Evolutionary conservation across 305 asterid species (phyloP).

Genomic region (Fraxinus albicans): DNA sequence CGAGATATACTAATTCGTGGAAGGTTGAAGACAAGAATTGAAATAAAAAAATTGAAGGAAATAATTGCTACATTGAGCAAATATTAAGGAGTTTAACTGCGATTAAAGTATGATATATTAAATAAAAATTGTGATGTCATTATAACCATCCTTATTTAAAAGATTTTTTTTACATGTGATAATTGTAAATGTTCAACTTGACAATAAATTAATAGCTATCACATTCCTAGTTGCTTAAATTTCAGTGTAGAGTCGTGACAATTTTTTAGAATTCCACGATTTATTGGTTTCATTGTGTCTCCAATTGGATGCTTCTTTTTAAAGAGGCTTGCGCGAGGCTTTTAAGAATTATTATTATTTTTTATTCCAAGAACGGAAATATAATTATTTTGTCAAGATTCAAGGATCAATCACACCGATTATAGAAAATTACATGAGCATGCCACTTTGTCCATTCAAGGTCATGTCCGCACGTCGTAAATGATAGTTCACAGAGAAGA

Average conservation of each 20-base stretch:
- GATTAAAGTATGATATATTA: too few relatives aligned
- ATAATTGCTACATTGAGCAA: too few relatives aligned
- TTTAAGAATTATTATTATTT: background rate
- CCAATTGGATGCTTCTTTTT: slow-evolving; percentile 16
- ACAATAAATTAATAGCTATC: background rate
- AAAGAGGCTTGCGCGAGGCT: slow-evolving; percentile 17
- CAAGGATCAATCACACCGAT: background rate
- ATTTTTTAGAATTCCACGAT: slow-evolving; percentile 18
- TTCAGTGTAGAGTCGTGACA: slow-evolving; percentile 3
- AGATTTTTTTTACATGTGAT: background rate
- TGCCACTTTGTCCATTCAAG: background rate
- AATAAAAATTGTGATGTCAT: too few relatives aligned
- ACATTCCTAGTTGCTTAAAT: background rate
- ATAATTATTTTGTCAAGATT: background rate
- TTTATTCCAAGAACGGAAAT: background rate
- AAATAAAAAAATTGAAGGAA: too few relatives aligned
- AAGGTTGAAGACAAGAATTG: too few relatives aligned
- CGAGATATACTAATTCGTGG: too few relatives aligned
- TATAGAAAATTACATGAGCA: background rate
- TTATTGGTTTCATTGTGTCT: slow-evolving; percentile 31
- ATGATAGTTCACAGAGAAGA: too few relatives aligned
- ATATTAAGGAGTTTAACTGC: too few relatives aligned
- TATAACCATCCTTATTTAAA: too few relatives aligned
- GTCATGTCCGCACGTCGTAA: too few relatives aligned
- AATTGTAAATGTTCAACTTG: background rate